These are phyloP conservation scores for Hemileccinum impolitum DNA, from an alignment of 768 basidiomycete species.

Conservation along the genomic window DNA sequence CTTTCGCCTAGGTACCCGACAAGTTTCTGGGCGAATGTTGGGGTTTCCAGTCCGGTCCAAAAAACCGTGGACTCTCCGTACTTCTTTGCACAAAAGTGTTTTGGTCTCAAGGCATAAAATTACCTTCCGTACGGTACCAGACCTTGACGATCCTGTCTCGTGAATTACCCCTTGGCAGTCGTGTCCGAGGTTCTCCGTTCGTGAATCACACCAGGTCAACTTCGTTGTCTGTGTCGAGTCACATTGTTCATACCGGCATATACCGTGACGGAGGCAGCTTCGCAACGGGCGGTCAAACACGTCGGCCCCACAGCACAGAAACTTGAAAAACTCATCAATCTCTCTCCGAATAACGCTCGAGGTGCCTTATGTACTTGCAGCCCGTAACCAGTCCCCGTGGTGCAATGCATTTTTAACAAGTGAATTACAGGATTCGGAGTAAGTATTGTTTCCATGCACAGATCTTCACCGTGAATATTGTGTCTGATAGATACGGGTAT, in stretches of 20 bases:
- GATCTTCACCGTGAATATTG: background rate
- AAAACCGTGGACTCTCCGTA: conserved; percentile 39
- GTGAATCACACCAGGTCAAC: conserved; percentile 6
- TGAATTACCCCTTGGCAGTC: conserved; percentile 43
- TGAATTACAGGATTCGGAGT: conserved; percentile 38
- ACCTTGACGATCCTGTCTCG: conserved; percentile 35
- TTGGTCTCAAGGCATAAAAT: conserved; percentile 32
- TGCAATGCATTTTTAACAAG: conserved; percentile 34
- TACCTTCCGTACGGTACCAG: conserved; percentile 29
- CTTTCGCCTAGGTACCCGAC: conserved; percentile 18
- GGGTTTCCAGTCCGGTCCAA: conserved; percentile 13
- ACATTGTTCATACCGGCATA: background rate
- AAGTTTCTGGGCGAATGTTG: conserved; percentile 14
- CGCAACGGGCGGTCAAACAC: conserved; percentile 34
- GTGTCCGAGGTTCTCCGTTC: conserved; percentile 26
- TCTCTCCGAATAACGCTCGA: conserved; percentile 34
- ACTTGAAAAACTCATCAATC: conserved; percentile 31
- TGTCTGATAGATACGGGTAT: conserved; percentile 34
- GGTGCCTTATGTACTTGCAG: conserved; percentile 43
- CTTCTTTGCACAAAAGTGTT: conserved; percentile 40
- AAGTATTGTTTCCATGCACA: conserved; percentile 9
- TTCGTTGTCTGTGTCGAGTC: background rate
- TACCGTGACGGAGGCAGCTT: conserved; percentile 12
- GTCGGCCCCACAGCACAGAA: conserved; percentile 34
- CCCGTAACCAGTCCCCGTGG: conserved; percentile 37